Base-by-base conservation (phyloP, 2,329 filamentous ascomycete species). In the Plenodomus tracheiphilus region DNA sequence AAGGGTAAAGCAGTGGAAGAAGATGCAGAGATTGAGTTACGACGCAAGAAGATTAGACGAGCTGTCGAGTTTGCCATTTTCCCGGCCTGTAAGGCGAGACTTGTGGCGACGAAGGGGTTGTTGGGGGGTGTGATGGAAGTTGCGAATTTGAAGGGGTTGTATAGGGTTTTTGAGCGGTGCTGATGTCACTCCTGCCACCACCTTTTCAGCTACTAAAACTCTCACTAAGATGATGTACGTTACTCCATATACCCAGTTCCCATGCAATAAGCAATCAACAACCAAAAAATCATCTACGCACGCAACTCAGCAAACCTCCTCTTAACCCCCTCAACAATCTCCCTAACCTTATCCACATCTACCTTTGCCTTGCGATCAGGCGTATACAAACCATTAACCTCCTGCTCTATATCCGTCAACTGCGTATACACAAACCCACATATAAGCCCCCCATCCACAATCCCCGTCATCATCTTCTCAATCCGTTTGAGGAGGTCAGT, bases 81-180 rank as follows among this genome's bases (percentile, higher is more conserved):
- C 61, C 94, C 94, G 0, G 90, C 91, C 0, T 89, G 97, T 66
- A 90, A 91, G 69, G 79, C 87, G 4, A 81, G 91, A 48, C 74
- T 99, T 39, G 84, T 97, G 47, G 92, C 90, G 17, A 97, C 94
- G 8, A 87, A 83, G 56, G 79, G 81, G 4, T 74, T 97, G 62
- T 83, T 95, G 74, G 84, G 85, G 42, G 88, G 85, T 0, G 84
- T 96, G 10, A 76, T 96, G 39, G 93, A 99, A 73, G 85, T 96
- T 41, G 93, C 94, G 2, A 91, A 95, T 74, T 73, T 97, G 50
- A 97, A 96, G 72, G 91, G 92, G 0, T 69, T 99, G 49, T 99
- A 99, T 72, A 80, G 89, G 39, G 92, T 97, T 2, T 99, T 99
- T 78, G 94, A 99, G 75, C 79, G 94, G 46, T 97, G 94, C 71